Evolutionary conservation across 2,329 filamentous ascomycete genomes (phyloP), one percentile per base, ranked within the genome.

Genomic region (Colletotrichum salicis): DNA sequence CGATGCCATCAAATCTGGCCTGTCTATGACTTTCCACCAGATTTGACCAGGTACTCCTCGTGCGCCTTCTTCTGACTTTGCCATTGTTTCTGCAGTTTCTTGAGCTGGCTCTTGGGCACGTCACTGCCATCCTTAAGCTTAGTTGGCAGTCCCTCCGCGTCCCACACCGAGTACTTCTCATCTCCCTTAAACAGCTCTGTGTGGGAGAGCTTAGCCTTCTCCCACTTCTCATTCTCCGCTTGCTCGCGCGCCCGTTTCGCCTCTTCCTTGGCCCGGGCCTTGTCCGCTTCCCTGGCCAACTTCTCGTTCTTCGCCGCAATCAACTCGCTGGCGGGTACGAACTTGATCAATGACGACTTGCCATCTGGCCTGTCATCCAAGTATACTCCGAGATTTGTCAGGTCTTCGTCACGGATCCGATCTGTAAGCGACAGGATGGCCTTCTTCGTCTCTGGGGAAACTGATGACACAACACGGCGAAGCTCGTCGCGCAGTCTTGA

Each of bases 81-180:
- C 94, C 94, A 97, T 67, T 94, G 92, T 86, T 98, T 98, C 83
- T 87, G 91, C 76, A 97, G 81, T 85, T 94, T 95, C 87, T 98
- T 98, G 62, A 84, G 78, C 78, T 91, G 89, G 71, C 88, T 93
- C 86, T 97, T 97, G 5, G 93, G 89, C 48, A 98, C 86, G 76
- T 97, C 94, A 72, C 90, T 91, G 0, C 94, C 95, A 37, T 93
- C 91, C 73, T 90, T 91, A 79, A 95, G 90, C 82, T 91, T 93
- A 0, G 89, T 93, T 2, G 96, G 95, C 74, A 97, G 73, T 0
- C 95, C 95, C 69, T 96, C 92, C 6, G 88, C 91, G 78, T 97
- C 94, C 94, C 94, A 97, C 22, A 88, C 93, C 75, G 86, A 89
- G 78, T 91, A 97, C 74, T 83, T 81, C 59, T 88, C 87, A 61